These are phyloP conservation scores for Euphorbia schlechtendalii DNA, from an alignment of 441 rosid genomes.

Conservation along the genomic window DNA sequence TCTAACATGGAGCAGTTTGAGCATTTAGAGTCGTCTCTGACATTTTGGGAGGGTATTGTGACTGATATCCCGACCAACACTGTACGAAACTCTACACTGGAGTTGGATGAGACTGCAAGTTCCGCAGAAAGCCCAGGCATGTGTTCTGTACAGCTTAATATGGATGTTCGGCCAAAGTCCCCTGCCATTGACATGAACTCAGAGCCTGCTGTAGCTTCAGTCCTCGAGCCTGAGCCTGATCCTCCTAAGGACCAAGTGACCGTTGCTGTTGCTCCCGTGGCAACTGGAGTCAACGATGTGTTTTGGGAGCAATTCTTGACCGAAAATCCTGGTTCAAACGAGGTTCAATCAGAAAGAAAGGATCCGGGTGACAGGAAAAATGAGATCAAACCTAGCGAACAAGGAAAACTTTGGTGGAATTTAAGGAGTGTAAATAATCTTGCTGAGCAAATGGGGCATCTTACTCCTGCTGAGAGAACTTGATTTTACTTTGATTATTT, in stretches of 20 bases:
- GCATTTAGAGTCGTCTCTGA: constrained; percentile 58
- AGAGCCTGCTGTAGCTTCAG: constrained; percentile 42
- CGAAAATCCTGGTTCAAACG: constrained; percentile 75
- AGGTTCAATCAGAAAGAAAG: constrained; percentile 66
- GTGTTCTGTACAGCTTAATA: constrained; percentile 45
- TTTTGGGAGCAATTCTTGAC: constrained; percentile 94
- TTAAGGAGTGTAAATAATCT: constrained; percentile 59
- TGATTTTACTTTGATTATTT: constrained; percentile 30
- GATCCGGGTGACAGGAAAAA: constrained; percentile 38
- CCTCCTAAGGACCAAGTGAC: constrained; percentile 32
- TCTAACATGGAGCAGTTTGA: constrained; percentile 45
- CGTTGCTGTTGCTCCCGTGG: constrained; percentile 27
- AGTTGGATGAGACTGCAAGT: constrained; percentile 68
- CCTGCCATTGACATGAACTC: constrained; percentile 81
- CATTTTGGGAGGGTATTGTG: constrained; percentile 60
- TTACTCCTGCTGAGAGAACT: constrained; percentile 68
- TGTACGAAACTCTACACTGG: constrained; percentile 33
- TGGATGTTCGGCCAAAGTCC: constrained; percentile 42
- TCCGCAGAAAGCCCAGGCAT: constrained; percentile 59
- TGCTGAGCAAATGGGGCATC: constrained; percentile 77
- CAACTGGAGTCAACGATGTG: constrained; percentile 68
- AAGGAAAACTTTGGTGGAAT: constrained; percentile 57
- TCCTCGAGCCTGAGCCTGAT: constrained; percentile 31
- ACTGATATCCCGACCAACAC: constrained; percentile 30
- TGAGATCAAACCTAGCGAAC: constrained; percentile 45